Evolutionary conservation across 2,329 filamentous ascomycete genomes (phyloP).

Genomic region (Hawksworthiomyces lignivorus): DNA sequence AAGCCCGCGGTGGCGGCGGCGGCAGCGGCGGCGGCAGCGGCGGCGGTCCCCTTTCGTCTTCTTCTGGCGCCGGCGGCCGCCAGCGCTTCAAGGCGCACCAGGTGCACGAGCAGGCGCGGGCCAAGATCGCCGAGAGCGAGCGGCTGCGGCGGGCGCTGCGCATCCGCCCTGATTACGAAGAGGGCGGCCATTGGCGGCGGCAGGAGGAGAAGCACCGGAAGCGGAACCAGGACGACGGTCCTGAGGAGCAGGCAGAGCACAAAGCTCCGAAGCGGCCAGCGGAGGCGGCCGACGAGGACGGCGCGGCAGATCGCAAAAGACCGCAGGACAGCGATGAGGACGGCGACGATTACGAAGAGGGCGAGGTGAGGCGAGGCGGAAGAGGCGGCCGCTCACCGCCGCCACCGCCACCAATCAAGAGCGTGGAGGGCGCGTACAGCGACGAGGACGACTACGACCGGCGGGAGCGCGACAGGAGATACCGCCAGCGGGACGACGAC

Average conservation of each 20-base stretch:
- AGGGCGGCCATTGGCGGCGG: conserved; percentile 77
- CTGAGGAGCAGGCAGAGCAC: background rate
- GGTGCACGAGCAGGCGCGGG: conserved; percentile 91
- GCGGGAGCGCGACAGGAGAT: too few relatives aligned
- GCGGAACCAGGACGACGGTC: conserved; percentile 24
- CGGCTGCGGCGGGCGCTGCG: conserved; percentile 77
- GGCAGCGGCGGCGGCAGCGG: conserved; percentile 26
- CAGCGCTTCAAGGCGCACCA: conserved; percentile 79
- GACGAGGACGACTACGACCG: too few relatives aligned
- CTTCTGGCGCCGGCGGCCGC: conserved; percentile 18
- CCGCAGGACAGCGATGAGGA: background rate
- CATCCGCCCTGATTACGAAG: conserved; percentile 77
- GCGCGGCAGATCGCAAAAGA: background rate
- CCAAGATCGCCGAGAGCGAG: conserved; percentile 94
- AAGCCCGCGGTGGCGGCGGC: conserved; percentile 27
- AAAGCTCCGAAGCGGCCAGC: too few relatives aligned
- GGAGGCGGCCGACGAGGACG: background rate
- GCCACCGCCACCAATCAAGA: conserved; percentile 2
- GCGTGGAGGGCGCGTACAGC: conserved; percentile 1
- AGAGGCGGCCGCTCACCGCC: background rate
- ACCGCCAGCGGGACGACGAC: background rate
- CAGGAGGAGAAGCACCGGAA: conserved; percentile 59
- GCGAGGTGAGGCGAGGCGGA: background rate
- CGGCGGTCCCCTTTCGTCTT: too few relatives aligned
- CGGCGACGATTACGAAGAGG: background rate